A percentile compares a stretch with the other conserved stretches of the same genome.
phyloP scores from a whole-genome alignment of 169 alveolate species.

The Plasmodium coatneyi region DNA sequence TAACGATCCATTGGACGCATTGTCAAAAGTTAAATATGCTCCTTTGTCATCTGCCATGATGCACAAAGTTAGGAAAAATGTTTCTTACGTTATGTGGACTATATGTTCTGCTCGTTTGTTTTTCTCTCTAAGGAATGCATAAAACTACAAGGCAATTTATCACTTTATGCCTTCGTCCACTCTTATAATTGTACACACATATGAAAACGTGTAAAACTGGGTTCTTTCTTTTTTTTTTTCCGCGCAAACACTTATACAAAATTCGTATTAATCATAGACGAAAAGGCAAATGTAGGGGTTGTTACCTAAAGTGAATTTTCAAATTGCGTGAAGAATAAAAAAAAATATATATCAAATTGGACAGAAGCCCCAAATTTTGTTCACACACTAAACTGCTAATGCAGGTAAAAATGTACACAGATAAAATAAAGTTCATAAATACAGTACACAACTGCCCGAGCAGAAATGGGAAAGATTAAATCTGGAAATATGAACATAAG shows the following conservation, averaged over 20 bases:
- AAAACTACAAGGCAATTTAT: not conserved
- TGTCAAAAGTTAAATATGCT: constrained; percentile 77
- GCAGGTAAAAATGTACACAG: not conserved
- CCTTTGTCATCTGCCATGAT: constrained; percentile 64
- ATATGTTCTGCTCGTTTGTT: not conserved
- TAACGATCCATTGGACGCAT: constrained; percentile 78
- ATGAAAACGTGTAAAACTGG: not conserved
- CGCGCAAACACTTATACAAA: constrained; percentile 6
- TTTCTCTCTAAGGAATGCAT: not conserved
- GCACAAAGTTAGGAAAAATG: not conserved
- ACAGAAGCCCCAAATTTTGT: not conserved
- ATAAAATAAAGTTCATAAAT: not conserved
- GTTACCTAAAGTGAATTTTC: not conserved
- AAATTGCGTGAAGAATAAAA: not conserved
- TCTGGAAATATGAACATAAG: not conserved
- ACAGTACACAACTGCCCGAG: not conserved
- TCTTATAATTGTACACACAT: not conserved
- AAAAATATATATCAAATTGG: not conserved
- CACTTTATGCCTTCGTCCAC: not conserved
- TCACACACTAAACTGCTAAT: not conserved
- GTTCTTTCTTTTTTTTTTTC: constrained; percentile 1
- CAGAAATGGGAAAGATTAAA: not conserved
- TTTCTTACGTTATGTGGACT: not conserved
- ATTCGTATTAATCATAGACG: not conserved
- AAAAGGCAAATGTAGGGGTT: not conserved